These are phyloP conservation scores for Exophiala aquamarina DNA, from an alignment of 2,329 filamentous ascomycete species.

Conservation along the genomic window DNA sequence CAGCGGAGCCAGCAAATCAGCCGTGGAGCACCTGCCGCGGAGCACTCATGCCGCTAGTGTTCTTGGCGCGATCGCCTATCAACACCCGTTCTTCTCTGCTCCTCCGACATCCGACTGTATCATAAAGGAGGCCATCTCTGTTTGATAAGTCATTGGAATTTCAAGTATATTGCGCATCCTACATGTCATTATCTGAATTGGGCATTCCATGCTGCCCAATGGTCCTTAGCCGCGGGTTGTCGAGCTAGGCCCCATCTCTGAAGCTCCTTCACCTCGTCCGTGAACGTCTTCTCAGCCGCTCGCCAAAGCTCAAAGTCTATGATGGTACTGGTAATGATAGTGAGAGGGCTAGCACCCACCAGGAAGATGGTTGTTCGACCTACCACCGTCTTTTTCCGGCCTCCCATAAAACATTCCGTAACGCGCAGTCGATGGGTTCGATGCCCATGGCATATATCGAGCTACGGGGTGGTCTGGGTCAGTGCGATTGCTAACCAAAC, in stretches of 20 bases:
- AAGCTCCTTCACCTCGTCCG: constrained; percentile 25
- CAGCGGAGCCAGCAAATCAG: too few species aligned
- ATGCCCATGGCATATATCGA: constrained; percentile 23
- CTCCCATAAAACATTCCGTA: constrained; percentile 27
- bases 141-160: too few species aligned
- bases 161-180: too few species aligned
- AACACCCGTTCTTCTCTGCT: too few species aligned
- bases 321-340: constrained; percentile 14
- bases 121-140: too few species aligned
- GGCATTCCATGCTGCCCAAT: constrained; percentile 23
- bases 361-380: background rate
- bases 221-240: constrained; percentile 20
- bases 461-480: constrained; percentile 1
- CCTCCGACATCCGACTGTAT: too few species aligned
- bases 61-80: too few species aligned
- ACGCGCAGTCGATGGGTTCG: constrained; percentile 25
- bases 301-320: constrained; percentile 29
- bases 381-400: constrained; percentile 20
- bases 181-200: constrained; percentile 5
- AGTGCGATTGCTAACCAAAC: background rate
- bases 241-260: constrained; percentile 25
- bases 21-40: too few species aligned
- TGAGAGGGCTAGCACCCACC: background rate
- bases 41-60: too few species aligned
- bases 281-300: constrained; percentile 7